Base-by-base conservation (phyloP, 2,329 filamentous ascomycete species). In the Botrytis hyacinthi region DNA sequence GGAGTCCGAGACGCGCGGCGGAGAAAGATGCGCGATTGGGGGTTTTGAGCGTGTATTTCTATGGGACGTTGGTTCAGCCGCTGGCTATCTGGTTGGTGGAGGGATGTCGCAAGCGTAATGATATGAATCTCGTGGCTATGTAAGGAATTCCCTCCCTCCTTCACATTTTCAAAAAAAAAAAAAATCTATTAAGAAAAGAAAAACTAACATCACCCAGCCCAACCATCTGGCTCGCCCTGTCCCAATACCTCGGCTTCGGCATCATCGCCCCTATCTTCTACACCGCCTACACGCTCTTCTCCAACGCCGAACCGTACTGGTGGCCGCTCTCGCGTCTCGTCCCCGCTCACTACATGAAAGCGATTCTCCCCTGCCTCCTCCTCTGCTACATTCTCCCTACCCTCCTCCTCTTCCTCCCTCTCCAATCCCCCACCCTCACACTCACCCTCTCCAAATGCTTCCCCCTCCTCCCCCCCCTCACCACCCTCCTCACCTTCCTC, bases 61-160 rank as follows among this genome's bases (percentile, higher is more conserved):
- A 37, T 16, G 62, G 70, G 22, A 48, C 60, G 46, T 16, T 60
- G 26, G 54, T 46, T 26, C 70, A 72, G 29, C 48, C 40, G 8
- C 3, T 68, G 4, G 46, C 40, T 0, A 14, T 68, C 22, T 68
- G n/a, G 60, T n/a, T 72, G n/a, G 9, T 60, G 4, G 61, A 60
- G 18, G 70, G 61, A 22, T 72, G 61, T 32, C 61, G 61, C 16
- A 72, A 68, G 61, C 29, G 70, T 10, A 68, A 72, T 32, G 62
- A 60, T 22, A 72, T 72, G 70, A 72, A 72, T 10, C 48, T 68
- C 22, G 20, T 72, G 44, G 70, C 70, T 10, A 8, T 72, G 70
- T 72, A 72, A 40, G 48, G 16, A 46, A n/a, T 9, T 16, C 14
- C 40, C 40, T 10, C 40, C 14, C 42, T 16, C 42, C 16, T 42